A percentile compares a stretch with the other conserved stretches of the same genome.
Evolutionary conservation across 1,284 basidiomycete species (phyloP).

Genomic region (Tilletia indica): DNA sequence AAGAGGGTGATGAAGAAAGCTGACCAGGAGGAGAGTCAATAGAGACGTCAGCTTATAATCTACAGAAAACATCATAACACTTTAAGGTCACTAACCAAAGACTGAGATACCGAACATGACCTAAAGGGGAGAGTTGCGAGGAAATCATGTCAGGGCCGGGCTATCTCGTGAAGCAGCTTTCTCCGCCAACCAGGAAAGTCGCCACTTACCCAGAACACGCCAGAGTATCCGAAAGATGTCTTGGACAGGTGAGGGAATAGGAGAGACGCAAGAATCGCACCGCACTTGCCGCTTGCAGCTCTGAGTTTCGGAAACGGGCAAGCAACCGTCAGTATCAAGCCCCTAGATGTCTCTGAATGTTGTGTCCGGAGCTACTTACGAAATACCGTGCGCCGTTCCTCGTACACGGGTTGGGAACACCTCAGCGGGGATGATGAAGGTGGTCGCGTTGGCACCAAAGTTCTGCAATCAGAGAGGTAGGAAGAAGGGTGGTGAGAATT

Average conservation of each 20-base stretch:
- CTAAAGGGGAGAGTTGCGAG: conserved; percentile 30
- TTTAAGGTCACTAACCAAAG: conserved; percentile 23
- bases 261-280: conserved; percentile 59
- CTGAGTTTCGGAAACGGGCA: conserved; percentile 18
- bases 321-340: no score
- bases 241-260: conserved; percentile 21
- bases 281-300: conserved; percentile 60
- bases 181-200: conserved; percentile 20
- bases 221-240: conserved; percentile 28
- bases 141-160: conserved; percentile 31
- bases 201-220: conserved; percentile 52
- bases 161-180: background rate
- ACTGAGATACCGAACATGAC: conserved; percentile 50
- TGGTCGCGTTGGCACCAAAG: conserved; percentile 74
- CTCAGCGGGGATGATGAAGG: conserved; percentile 71
- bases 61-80: background rate
- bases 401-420: conserved; percentile 75
- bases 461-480: conserved; percentile 26
- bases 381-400: conserved; percentile 60
- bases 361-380: background rate
- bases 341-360: no score
- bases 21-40: background rate
- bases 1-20: conserved; percentile 7
- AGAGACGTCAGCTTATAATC: no score
- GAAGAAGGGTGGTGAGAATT: background rate